phyloP scores from a whole-genome alignment of 371 early-diverging fungal species.

The Syncephalis plumigaleata region DNA sequence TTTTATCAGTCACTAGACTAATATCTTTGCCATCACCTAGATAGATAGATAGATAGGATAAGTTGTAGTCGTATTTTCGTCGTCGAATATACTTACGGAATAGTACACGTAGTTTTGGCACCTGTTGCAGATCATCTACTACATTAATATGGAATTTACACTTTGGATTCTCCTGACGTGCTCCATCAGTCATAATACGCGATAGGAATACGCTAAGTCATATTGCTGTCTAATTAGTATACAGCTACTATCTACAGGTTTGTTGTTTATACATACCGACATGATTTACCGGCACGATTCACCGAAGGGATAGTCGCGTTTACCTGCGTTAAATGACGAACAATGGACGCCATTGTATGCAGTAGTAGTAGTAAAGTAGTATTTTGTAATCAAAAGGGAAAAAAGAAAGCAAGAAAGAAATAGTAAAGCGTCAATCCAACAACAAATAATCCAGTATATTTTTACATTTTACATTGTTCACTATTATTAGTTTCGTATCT shows the following conservation, averaged over 20 bases:
- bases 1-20: conserved; percentile 18
- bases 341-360: no score
- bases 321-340: no score
- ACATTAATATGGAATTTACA: conserved; percentile 22
- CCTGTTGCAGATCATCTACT: conserved; percentile 18
- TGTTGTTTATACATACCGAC: no score
- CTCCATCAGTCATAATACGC: conserved; percentile 23
- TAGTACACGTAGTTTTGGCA: conserved; percentile 18
- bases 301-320: no score
- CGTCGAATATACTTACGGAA: conserved; percentile 20
- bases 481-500: no score
- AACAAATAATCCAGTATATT: no score
- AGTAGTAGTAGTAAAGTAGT: no score
- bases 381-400: no score
- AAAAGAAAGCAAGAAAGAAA: no score
- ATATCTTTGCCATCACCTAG: conserved; percentile 30
- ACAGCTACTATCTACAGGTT: neutral
- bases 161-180: conserved; percentile 22
- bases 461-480: no score
- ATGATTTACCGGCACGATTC: no score
- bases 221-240: neutral
- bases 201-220: conserved; percentile 25
- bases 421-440: no score
- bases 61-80: neutral
- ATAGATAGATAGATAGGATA: neutral